Conservation (phyloP, 208 protist genomes). For the Trichomonas gallinae region DNA sequence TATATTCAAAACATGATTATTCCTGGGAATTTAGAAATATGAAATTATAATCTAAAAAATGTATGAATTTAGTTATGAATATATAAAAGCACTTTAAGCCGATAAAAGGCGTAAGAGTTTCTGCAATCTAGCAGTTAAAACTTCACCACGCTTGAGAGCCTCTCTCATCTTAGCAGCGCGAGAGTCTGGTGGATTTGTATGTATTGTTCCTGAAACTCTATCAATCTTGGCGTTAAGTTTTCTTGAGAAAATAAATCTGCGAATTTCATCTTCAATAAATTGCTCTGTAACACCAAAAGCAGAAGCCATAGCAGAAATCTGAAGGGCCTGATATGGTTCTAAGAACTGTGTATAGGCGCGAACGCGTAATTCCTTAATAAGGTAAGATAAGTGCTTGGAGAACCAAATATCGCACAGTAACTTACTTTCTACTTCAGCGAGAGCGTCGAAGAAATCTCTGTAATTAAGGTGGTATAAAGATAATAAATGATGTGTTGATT, state of each 20-base stretch:
- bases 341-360: not conserved
- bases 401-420: not conserved
- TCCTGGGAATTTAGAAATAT: too few relatives aligned
- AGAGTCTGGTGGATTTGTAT: not conserved
- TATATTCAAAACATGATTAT: too few relatives aligned
- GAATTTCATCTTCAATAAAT: not conserved
- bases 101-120: slow-evolving; percentile 11
- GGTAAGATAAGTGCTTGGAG: not conserved
- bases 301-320: not conserved
- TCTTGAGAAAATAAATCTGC: not conserved
- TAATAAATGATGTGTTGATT: not conserved
- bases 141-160: not conserved
- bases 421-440: not conserved
- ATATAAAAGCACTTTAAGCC: not conserved
- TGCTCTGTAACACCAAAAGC: not conserved
- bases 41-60: too few relatives aligned
- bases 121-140: not conserved
- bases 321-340: not conserved
- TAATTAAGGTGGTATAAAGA: not conserved
- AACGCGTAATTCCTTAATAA: not conserved
- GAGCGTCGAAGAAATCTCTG: not conserved
- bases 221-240: slow-evolving; percentile 14
- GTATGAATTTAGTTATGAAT: not conserved
- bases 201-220: not conserved
- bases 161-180: slow-evolving; percentile 2